These are phyloP conservation scores for Begonia peltatifolia DNA, from an alignment of 306 rosid genomes.

Conservation along the genomic window DNA sequence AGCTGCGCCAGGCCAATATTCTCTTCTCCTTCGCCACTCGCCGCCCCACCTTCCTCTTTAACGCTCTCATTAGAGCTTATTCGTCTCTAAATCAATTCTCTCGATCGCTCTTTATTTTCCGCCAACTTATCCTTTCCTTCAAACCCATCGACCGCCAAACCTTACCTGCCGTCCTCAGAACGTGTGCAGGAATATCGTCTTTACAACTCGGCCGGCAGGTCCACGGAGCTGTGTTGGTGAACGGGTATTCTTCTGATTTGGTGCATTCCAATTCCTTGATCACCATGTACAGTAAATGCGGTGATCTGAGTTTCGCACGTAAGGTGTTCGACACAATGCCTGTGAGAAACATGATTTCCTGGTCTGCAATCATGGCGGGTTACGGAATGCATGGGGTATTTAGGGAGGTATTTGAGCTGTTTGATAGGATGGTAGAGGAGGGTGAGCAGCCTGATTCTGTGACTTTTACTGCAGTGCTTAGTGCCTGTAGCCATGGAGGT, in stretches of 20 bases:
- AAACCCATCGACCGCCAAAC: slow-evolving; percentile 37
- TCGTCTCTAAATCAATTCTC: slow-evolving; percentile 31
- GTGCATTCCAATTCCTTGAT: slow-evolving; percentile 45
- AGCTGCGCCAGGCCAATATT: slow-evolving; percentile 28
- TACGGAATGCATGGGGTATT: slow-evolving; percentile 47
- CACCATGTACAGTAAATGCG: slow-evolving; percentile 40
- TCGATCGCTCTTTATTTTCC: slow-evolving; percentile 38
- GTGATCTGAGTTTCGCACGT: slow-evolving; percentile 27
- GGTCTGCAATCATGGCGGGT: slow-evolving; percentile 47
- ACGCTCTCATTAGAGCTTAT: slow-evolving; percentile 47
- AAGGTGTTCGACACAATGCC: slow-evolving; percentile 50
- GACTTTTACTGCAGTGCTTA: slow-evolving; percentile 36
- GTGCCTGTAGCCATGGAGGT: slow-evolving; percentile 63
- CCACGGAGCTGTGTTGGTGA: slow-evolving; percentile 36
- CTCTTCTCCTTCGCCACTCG: slow-evolving; percentile 47
- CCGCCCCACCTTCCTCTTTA: slow-evolving; percentile 48
- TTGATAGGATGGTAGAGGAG: slow-evolving; percentile 38
- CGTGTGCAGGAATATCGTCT: slow-evolving; percentile 38
- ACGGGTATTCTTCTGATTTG: slow-evolving; percentile 42
- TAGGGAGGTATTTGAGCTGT: slow-evolving; percentile 36
- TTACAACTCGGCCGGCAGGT: slow-evolving; percentile 37
- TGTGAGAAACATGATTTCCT: slow-evolving; percentile 25
- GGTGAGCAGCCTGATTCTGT: slow-evolving; percentile 39
- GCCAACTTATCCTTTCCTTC: slow-evolving; percentile 16
- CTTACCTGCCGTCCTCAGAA: slow-evolving; percentile 39